Evolutionary conservation across 441 rosid species (phyloP), one percentile per base, ranked within the genome.

Genomic region (Brassica hybrid): DNA sequence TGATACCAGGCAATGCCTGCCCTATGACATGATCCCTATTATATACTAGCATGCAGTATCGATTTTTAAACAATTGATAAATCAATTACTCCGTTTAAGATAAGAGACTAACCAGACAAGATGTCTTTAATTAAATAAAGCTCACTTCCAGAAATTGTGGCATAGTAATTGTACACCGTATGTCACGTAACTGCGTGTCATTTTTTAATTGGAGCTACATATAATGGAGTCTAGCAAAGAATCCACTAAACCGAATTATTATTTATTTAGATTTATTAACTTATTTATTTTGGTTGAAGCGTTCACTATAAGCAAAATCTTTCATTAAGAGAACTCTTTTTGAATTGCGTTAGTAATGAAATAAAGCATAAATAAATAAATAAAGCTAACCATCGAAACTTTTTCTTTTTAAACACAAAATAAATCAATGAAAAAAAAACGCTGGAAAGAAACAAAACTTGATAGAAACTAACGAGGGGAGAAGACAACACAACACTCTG

Each of bases 201-300:
- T 52, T 16, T 48, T 59, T 48, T 13, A 11, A 17, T 14, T 67
- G 48, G 56, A 54, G 30, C 21, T 6, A 48, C 9, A 36, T 21
- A 54, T 65, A 6, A 41, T 66, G 81, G 76, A 77, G 56, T 60
- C 76, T 58, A 59, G 5, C 68, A 45, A 66, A 6, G 81, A 72
- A 19, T 45, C 76, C 76, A 77, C 81, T 77, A 66, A 32, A 59
- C 48, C 12, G 7, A 4, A 60, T 45, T 36, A 60, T 60, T 73
- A 32, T 32, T 32, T 65, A 27, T 27, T 27, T 27, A 27, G 32
- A 27, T 27, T 27, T 27, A 27, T 27, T 27, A 27, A 27, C 32
- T 27, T 27, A 27, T 27, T 27, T 27, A 13, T 25, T 50, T 32
- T 7, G 5, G 11, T 52, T 65, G 14, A 74, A 38, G 14, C 19